These are phyloP conservation scores for Saturnispora dispora DNA, from an alignment of 805 yeast genomes.

Conservation along the genomic window DNA sequence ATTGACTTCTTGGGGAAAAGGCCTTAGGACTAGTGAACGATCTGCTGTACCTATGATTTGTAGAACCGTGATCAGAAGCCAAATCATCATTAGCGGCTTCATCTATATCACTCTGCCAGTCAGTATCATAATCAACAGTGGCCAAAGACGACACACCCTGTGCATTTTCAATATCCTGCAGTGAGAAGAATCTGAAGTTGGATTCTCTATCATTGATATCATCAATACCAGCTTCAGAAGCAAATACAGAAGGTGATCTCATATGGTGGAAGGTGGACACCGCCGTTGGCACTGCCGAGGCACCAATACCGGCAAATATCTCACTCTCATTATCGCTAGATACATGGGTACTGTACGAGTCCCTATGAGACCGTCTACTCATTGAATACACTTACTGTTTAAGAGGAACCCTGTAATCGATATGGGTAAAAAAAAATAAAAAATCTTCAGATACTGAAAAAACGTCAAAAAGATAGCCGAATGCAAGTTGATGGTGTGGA, in stretches of 20 bases:
- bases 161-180: slow-evolving; percentile 76
- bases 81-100: background rate
- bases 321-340: slow-evolving; percentile 49
- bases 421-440: background rate
- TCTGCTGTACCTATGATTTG: background rate
- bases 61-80: background rate
- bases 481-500: background rate
- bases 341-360: background rate
- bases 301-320: slow-evolving; percentile 69
- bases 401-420: background rate
- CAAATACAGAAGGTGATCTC: slow-evolving; percentile 13
- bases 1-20: background rate
- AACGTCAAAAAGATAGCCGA: background rate
- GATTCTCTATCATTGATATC: background rate
- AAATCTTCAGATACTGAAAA: background rate
- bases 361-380: slow-evolving; percentile 5
- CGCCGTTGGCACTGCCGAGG: slow-evolving; percentile 69
- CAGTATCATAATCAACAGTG: slow-evolving; percentile 61
- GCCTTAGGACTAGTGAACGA: background rate
- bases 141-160: slow-evolving; percentile 72
- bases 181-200: slow-evolving; percentile 67
- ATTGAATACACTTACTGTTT: background rate
- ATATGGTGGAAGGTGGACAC: slow-evolving; percentile 64
- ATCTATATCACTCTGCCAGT: slow-evolving; percentile 51
- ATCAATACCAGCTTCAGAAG: background rate